Percentiles rank a stretch among this genome's conserved stretches.
Evolutionary conservation across 108 stramenopile species (phyloP).

Genomic region (Phaeodactylum tricornutum): DNA sequence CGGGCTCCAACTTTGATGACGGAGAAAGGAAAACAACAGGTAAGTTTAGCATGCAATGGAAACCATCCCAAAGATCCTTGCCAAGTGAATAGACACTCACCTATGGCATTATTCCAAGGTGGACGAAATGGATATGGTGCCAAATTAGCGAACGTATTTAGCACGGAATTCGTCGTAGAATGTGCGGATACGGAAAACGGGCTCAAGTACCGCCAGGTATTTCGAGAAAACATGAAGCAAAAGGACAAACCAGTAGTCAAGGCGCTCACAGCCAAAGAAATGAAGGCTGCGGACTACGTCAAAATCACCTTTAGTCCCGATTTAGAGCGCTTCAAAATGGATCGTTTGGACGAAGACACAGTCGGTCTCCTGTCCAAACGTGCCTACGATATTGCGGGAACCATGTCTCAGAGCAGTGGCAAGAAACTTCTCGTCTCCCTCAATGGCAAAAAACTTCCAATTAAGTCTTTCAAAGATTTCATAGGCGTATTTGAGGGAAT

Average conservation of each 20-base stretch:
- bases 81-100: too few relatives aligned
- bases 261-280: constrained; percentile 44
- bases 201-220: constrained; percentile 76
- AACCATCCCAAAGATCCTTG: too few relatives aligned
- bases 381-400: constrained; percentile 98
- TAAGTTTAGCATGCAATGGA: too few relatives aligned
- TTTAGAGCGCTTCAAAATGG: constrained; percentile 89
- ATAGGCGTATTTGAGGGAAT: constrained; percentile 85
- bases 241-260: constrained; percentile 59
- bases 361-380: constrained; percentile 86
- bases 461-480: constrained; percentile 90
- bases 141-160: constrained; percentile 99
- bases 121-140: constrained; percentile 99
- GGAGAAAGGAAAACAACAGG: constrained; percentile 92
- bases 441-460: constrained; percentile 86
- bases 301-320: constrained; percentile 97
- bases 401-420: constrained; percentile 73
- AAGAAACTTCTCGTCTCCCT: constrained; percentile 84
- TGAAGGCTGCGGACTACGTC: constrained; percentile 88
- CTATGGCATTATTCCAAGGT: too few relatives aligned
- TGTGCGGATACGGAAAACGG: constrained; percentile 77
- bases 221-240: constrained; percentile 85
- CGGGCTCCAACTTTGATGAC: constrained; percentile 99
- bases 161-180: constrained; percentile 81
- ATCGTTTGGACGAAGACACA: constrained; percentile 80